phyloP scores from a whole-genome alignment of 805 yeast species.

The Spathaspora hagerdaliae region DNA sequence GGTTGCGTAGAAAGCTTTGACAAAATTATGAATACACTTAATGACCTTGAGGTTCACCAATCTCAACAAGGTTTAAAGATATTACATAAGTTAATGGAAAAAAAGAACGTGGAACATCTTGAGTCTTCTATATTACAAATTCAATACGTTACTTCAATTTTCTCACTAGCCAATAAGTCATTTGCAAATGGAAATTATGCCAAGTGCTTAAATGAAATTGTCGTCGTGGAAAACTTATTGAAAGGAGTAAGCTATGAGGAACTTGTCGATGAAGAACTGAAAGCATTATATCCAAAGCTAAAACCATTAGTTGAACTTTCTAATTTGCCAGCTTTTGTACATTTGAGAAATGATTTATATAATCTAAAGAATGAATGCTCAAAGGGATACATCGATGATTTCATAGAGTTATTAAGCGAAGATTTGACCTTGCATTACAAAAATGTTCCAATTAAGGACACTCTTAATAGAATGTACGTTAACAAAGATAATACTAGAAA shows the following conservation, averaged over 20 bases:
- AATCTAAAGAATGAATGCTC: conserved; percentile 64
- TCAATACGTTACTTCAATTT: conserved; percentile 29
- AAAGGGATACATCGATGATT: conserved; percentile 55
- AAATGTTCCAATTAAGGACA: conserved; percentile 41
- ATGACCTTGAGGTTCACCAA: conserved; percentile 43
- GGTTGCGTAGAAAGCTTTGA: conserved; percentile 46
- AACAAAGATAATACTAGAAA: conserved; percentile 23
- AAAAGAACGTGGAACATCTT: conserved; percentile 56
- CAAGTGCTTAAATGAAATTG: conserved; percentile 54
- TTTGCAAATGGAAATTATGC: conserved; percentile 45
- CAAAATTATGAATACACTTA: conserved; percentile 43
- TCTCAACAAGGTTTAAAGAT: conserved; percentile 49
- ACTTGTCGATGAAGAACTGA: conserved; percentile 12
- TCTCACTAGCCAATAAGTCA: conserved; percentile 34
- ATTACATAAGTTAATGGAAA: conserved; percentile 46
- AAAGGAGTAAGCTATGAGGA: conserved; percentile 17
- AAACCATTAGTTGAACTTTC: conserved; percentile 38
- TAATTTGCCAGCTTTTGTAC: conserved; percentile 46
- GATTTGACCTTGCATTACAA: conserved; percentile 63
- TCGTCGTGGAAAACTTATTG: conserved; percentile 54
- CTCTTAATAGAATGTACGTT: conserved; percentile 46
- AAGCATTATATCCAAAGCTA: conserved; percentile 16
- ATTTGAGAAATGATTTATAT: conserved; percentile 49
- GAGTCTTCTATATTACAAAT: conserved; percentile 60
- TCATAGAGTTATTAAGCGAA: conserved; percentile 50